Percentiles rank a stretch among this genome's conserved stretches.
Evolutionary conservation across 202 grass and related monocot genomes (phyloP).

Genomic region (Hordeum pubiflorum): DNA sequence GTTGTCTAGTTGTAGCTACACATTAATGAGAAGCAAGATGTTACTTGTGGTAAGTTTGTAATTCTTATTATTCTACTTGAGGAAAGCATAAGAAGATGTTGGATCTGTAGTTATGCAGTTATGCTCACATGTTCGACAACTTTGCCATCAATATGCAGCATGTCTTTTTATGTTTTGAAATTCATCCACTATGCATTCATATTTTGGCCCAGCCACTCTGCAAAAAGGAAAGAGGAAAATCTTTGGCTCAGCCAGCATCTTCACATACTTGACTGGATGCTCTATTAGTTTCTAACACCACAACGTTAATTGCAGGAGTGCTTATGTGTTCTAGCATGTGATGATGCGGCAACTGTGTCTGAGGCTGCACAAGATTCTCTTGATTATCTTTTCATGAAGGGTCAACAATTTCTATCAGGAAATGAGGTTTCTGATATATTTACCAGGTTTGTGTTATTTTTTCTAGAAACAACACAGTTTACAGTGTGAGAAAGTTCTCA

Average conservation of each 20-base stretch:
- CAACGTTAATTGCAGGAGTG: constrained; percentile 65
- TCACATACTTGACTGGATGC: background rate
- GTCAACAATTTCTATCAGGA: constrained; percentile 55
- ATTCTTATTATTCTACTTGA: constrained; percentile 5
- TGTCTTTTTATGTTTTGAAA: constrained; percentile 9
- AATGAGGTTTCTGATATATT: constrained; percentile 80
- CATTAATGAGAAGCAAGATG: constrained; percentile 66
- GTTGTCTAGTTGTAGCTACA: constrained; percentile 57
- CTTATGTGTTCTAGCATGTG: constrained; percentile 74
- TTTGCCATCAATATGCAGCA: background rate
- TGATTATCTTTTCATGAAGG: constrained; percentile 54
- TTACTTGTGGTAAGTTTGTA: constrained; percentile 61
- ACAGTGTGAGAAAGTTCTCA: constrained; percentile 22
- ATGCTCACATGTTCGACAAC: constrained; percentile 12
- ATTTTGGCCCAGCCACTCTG: background rate
- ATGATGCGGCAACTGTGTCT: constrained; percentile 61
- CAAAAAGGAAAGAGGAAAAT: background rate
- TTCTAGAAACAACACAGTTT: constrained; percentile 28
- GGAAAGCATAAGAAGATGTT: background rate
- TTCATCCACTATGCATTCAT: constrained; percentile 10
- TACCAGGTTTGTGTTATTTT: constrained; percentile 53
- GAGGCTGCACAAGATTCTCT: constrained; percentile 68
- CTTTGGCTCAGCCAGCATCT: background rate
- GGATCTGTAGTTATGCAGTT: background rate
- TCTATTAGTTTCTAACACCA: constrained; percentile 24